These are phyloP conservation scores for Arctium minus DNA, from an alignment of 129 eudicot species.

Conservation along the genomic window DNA sequence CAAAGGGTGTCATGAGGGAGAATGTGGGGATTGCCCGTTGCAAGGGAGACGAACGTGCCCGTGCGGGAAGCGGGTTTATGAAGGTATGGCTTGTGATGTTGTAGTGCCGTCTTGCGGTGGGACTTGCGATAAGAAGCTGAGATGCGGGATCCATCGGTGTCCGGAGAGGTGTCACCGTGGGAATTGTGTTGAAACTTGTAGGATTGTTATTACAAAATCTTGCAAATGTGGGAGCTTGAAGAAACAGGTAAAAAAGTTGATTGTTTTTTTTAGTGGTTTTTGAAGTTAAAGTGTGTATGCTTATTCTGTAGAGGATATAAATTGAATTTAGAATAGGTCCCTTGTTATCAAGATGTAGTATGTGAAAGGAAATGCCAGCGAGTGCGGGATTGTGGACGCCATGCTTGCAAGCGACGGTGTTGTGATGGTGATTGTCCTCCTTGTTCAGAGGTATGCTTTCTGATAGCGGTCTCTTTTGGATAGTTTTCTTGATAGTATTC, in stretches of 20 bases:
- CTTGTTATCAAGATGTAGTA: constrained; percentile 93
- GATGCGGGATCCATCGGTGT: constrained; percentile 83
- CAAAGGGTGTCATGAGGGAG: constrained; percentile 85
- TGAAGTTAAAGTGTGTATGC: neutral
- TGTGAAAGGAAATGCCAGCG: constrained; percentile 92
- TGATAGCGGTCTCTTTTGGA: neutral
- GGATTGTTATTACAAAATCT: constrained; percentile 62
- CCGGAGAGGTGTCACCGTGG: constrained; percentile 96
- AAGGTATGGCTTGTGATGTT: constrained; percentile 94
- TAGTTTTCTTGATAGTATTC: constrained; percentile 12
- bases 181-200: constrained; percentile 67
- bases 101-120: constrained; percentile 79
- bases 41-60: constrained; percentile 84
- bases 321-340: constrained; percentile 79
- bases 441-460: constrained; percentile 75
- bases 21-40: constrained; percentile 75
- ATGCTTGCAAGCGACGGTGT: constrained; percentile 92
- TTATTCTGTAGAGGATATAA: constrained; percentile 12
- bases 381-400: constrained; percentile 92
- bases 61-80: constrained; percentile 77
- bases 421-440: constrained; percentile 98
- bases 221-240: constrained; percentile 95
- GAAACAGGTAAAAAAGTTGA: constrained; percentile 64
- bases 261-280: neutral
- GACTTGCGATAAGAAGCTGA: constrained; percentile 80